Base-by-base conservation (phyloP, 352 stramenopile species). In the Phytopythium sindhum region DNA sequence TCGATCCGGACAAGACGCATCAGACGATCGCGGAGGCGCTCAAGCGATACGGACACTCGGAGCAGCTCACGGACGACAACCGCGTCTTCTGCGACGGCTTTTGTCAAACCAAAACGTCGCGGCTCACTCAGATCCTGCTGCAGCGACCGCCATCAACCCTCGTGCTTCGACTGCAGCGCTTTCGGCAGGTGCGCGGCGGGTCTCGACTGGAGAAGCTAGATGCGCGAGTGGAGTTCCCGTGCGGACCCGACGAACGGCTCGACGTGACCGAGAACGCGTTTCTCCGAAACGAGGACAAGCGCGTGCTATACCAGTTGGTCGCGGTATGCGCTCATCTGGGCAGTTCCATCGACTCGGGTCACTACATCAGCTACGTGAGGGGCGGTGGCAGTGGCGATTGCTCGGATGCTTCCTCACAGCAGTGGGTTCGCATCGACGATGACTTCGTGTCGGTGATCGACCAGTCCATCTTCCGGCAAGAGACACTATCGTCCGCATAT, bases 241-340 rank as follows among this genome's bases (percentile, higher is more conserved):
- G 75, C 57, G 67, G 70, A 48, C 60, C 50, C 15, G 51, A 63
- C 11, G 63, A 85, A 14, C 37, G 70, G 12, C 66, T 95, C 33
- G 77, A 94, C 59, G 57, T 95, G 31, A 89, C 82, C 0, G 58
- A 68, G 29, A 89, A 88, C 60, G 72, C 89, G 37, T 93, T 95
- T 66, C 66, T 84, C 39, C 74, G 80, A 1, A 73, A 88, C 31
- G 68, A 81, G 7, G 64, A 64, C 3, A 68, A 78, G 21, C 75
- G 71, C 8, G 62, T 73, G 29, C 66, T 64, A 1, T 95, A 92
- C 52, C 57, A 84, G 51, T 65, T 93, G 23, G 73, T 82, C 28
- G 86, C 81, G 0, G 78, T 94, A 14, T 93, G 85, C n/a, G 73
- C 83, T 48, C 86, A 95, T 64, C 57, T 93, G 29, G 87, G 87